These are phyloP conservation scores for Lepiota subincarnata DNA, from an alignment of 768 basidiomycete genomes.

Conservation along the genomic window DNA sequence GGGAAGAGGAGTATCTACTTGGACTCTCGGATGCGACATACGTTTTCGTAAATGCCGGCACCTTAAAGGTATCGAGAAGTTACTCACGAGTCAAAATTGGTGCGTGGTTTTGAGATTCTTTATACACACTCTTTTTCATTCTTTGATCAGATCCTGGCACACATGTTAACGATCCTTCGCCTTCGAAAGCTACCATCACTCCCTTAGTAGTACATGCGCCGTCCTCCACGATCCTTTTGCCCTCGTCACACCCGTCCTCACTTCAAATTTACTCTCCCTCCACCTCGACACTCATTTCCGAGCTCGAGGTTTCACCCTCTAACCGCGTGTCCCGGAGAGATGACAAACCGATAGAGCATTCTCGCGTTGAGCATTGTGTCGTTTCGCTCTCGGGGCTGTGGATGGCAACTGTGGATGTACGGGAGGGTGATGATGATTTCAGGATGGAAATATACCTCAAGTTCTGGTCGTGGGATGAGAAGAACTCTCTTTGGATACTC, in stretches of 20 bases:
- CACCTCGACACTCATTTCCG: conserved; percentile 66
- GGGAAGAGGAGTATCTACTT: conserved; percentile 85
- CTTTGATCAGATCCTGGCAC: conserved; percentile 26
- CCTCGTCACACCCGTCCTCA: conserved; percentile 94
- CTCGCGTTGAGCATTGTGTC: conserved; percentile 66
- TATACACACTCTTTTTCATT: conserved; percentile 5
- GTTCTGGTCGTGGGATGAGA: conserved; percentile 83
- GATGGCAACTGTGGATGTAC: conserved; percentile 87
- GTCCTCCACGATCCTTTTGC: conserved; percentile 77
- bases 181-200: conserved; percentile 37
- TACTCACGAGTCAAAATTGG: conserved; percentile 79
- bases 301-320: conserved; percentile 90
- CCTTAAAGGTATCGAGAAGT: conserved; percentile 66
- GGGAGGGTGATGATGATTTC: conserved; percentile 63
- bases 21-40: conserved; percentile 80
- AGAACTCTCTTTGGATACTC: conserved; percentile 59
- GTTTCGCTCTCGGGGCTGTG: conserved; percentile 73
- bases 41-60: conserved; percentile 67
- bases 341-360: conserved; percentile 69
- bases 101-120: conserved; percentile 25
- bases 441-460: conserved; percentile 78
- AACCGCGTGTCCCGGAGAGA: conserved; percentile 85
- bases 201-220: conserved; percentile 76
- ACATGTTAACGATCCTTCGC: conserved; percentile 25
- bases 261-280: conserved; percentile 84